Evolutionary conservation across 2,329 filamentous ascomycete genomes (phyloP).

Genomic region (Sporothrix mexicana): DNA sequence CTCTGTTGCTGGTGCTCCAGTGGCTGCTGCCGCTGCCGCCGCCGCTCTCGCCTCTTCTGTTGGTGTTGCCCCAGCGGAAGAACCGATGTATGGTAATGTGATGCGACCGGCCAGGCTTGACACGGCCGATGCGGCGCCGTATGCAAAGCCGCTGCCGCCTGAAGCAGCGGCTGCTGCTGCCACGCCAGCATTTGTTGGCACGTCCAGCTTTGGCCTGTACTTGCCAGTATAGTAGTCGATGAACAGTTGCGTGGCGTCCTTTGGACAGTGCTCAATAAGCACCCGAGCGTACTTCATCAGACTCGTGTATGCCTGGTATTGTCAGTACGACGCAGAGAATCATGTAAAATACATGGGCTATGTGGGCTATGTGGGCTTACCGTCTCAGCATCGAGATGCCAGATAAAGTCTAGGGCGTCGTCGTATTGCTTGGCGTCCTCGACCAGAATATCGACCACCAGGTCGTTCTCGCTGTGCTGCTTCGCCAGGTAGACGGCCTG

Average conservation of each 20-base stretch:
- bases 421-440: constrained; percentile 91
- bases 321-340: not conserved
- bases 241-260: constrained; percentile 83
- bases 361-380: constrained; percentile 53
- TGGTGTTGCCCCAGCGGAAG: constrained; percentile 49
- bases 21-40: not conserved
- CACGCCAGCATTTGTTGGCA: constrained; percentile 43
- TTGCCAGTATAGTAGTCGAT: constrained; percentile 92
- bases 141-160: constrained; percentile 52
- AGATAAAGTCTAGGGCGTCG: constrained; percentile 90
- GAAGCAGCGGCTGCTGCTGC: constrained; percentile 48
- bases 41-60: not conserved
- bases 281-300: constrained; percentile 96
- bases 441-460: constrained; percentile 94
- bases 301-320: constrained; percentile 73
- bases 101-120: constrained; percentile 85
- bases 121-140: constrained; percentile 74
- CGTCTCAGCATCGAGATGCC: constrained; percentile 78
- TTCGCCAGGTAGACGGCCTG: constrained; percentile 95
- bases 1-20: not conserved
- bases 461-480: constrained; percentile 89
- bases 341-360: not conserved
- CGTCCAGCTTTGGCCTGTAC: constrained; percentile 75
- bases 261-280: constrained; percentile 82
- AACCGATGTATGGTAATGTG: constrained; percentile 83